A percentile compares a stretch with the other conserved stretches of the same genome.
These are phyloP conservation scores for Linum tenue DNA, from an alignment of 345 rosid species.

Conservation along the genomic window DNA sequence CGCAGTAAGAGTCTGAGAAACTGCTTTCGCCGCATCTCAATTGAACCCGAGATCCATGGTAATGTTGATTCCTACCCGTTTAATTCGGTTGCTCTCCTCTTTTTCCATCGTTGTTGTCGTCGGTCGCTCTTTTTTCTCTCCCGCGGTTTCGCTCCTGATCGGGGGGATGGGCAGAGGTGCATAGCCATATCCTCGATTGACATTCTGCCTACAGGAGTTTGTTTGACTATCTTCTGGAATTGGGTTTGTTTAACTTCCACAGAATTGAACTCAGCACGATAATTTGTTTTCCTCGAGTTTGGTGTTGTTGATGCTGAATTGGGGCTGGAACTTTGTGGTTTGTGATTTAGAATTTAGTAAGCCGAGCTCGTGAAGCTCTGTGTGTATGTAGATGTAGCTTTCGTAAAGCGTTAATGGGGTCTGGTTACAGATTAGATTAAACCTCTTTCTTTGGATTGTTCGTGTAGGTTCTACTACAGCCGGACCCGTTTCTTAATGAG, in stretches of 20 bases:
- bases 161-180: background rate
- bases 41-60: background rate
- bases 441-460: background rate
- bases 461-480: constrained; percentile 60
- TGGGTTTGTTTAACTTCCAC: background rate
- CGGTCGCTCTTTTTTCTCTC: background rate
- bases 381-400: background rate
- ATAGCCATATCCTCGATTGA: background rate
- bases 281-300: background rate
- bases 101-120: background rate
- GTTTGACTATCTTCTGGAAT: too few species aligned
- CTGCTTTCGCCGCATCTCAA: background rate
- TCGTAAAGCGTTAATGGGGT: background rate
- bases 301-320: background rate
- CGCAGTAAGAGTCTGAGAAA: background rate
- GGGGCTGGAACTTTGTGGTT: background rate
- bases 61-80: background rate
- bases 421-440: background rate
- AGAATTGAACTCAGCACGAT: background rate
- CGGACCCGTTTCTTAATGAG: constrained; percentile 84
- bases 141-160: background rate
- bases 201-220: background rate
- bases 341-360: background rate
- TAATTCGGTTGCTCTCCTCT: background rate
- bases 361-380: background rate